Percentiles rank a stretch among this genome's conserved stretches.
These are phyloP conservation scores for Russula emetica DNA, from an alignment of 768 basidiomycete genomes.

Conservation along the genomic window DNA sequence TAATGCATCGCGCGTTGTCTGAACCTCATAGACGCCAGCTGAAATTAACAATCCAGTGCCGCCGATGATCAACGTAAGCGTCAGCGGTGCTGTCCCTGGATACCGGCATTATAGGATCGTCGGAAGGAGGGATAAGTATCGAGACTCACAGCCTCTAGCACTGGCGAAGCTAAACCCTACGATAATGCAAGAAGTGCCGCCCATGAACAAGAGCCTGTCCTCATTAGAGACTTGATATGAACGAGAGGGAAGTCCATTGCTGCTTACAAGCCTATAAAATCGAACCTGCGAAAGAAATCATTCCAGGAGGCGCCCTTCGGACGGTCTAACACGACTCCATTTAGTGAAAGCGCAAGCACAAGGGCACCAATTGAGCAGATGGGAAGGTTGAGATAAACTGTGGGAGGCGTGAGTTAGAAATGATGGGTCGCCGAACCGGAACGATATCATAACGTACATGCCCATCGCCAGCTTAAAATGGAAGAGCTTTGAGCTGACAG, in stretches of 20 bases:
- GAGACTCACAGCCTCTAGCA: constrained; percentile 58
- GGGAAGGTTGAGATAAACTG: constrained; percentile 83
- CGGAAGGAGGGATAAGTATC: not conserved
- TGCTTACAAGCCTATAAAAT: constrained; percentile 75
- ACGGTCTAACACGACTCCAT: constrained; percentile 46
- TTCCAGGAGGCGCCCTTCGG: constrained; percentile 53
- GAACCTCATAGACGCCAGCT: constrained; percentile 64
- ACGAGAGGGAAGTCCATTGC: constrained; percentile 24
- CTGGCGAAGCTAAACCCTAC: constrained; percentile 78
- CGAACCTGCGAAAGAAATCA: constrained; percentile 53
- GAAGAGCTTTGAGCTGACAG: constrained; percentile 27
- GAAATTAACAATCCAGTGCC: constrained; percentile 52
- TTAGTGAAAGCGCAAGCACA: constrained; percentile 58
- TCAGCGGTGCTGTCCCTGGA: constrained; percentile 60
- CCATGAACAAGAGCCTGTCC: constrained; percentile 65
- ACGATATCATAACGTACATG: constrained; percentile 52
- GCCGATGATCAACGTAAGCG: constrained; percentile 53
- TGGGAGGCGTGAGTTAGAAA: constrained; percentile 22
- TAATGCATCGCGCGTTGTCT: constrained; percentile 63
- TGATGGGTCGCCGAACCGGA: constrained; percentile 14
- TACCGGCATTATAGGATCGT: constrained; percentile 10
- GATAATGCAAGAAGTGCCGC: constrained; percentile 66
- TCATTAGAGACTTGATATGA: constrained; percentile 22
- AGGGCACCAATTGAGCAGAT: constrained; percentile 58
- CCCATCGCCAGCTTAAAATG: constrained; percentile 72